Evolutionary conservation across 495 filamentous ascomycete species (phyloP).

Genomic region (Penicillium coprophilum): DNA sequence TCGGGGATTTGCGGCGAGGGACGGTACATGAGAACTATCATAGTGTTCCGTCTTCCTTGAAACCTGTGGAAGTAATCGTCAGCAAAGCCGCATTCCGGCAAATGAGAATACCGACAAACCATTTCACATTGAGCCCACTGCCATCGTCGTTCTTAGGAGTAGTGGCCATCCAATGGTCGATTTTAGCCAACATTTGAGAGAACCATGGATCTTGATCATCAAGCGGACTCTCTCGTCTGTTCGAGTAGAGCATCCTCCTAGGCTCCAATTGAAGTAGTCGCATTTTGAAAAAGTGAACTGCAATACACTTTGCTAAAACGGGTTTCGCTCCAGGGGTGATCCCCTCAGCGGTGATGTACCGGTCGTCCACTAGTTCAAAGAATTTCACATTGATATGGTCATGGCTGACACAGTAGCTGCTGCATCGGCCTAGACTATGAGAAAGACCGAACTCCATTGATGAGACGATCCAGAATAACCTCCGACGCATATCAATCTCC

Average conservation of each 20-base stretch:
- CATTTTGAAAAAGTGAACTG: constrained; percentile 94
- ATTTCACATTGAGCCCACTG: constrained; percentile 62
- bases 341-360: constrained; percentile 75
- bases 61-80: constrained; percentile 55
- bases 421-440: constrained; percentile 80
- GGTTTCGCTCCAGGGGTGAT: constrained; percentile 63
- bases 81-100: constrained; percentile 11
- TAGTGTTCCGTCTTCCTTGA: constrained; percentile 71
- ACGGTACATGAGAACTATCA: constrained; percentile 79
- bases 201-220: constrained; percentile 87
- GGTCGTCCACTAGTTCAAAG: constrained; percentile 75
- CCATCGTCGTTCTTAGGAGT: constrained; percentile 62
- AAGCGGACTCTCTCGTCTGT: constrained; percentile 67
- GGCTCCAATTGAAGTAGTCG: constrained; percentile 84
- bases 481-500: constrained; percentile 82
- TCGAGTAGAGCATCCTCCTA: constrained; percentile 76
- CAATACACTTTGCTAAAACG: constrained; percentile 75
- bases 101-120: constrained; percentile 39
- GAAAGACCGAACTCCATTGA: constrained; percentile 87
- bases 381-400: constrained; percentile 81
- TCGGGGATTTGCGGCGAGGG: constrained; percentile 88
- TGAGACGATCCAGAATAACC: constrained; percentile 80
- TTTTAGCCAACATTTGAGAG: constrained; percentile 68
- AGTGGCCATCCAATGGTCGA: constrained; percentile 68
- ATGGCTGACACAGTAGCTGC: constrained; percentile 71